phyloP scores from a whole-genome alignment of 192 early-diverging fungal genomes.

The Umbelopsis ramanniana region DNA sequence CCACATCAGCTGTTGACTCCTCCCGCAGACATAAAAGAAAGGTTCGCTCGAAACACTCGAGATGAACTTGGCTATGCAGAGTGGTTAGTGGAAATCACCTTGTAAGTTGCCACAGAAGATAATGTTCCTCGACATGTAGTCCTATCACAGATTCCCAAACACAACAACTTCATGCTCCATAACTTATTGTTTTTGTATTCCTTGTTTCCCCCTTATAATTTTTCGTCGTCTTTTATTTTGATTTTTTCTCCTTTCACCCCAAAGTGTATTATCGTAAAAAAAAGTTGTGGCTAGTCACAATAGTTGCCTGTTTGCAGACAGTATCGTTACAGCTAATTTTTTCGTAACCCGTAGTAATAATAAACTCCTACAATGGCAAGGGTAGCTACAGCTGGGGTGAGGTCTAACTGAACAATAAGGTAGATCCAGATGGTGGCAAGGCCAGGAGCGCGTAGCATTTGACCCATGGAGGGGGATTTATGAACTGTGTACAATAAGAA shows the following conservation, averaged over 20 bases:
- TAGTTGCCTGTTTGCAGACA: not conserved
- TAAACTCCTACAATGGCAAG: constrained; percentile 47
- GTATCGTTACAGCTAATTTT: not conserved
- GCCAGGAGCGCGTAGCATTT: constrained; percentile 73
- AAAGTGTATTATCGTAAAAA: not conserved
- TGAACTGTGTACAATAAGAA: constrained; percentile 68
- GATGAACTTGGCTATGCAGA: constrained; percentile 17
- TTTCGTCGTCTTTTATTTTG: not conserved
- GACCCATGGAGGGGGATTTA: constrained; percentile 68
- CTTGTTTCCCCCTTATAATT: not conserved
- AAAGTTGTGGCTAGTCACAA: constrained; percentile 15
- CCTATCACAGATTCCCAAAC: not conserved
- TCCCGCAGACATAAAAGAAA: not conserved
- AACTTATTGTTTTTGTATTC: not conserved
- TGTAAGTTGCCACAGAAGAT: not conserved
- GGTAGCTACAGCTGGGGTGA: constrained; percentile 49
- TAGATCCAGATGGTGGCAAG: constrained; percentile 75
- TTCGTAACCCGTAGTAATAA: constrained; percentile 49
- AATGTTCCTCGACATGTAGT: too few relatives aligned
- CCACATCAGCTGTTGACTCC: not conserved
- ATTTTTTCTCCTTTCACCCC: constrained; percentile 1
- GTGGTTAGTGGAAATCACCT: constrained; percentile 8
- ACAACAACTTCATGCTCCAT: not conserved
- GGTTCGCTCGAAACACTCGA: constrained; percentile 8
- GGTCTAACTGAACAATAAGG: constrained; percentile 54